phyloP scores from a whole-genome alignment of 2,329 filamentous ascomycete genomes.

The Colletotrichum sublineola region DNA sequence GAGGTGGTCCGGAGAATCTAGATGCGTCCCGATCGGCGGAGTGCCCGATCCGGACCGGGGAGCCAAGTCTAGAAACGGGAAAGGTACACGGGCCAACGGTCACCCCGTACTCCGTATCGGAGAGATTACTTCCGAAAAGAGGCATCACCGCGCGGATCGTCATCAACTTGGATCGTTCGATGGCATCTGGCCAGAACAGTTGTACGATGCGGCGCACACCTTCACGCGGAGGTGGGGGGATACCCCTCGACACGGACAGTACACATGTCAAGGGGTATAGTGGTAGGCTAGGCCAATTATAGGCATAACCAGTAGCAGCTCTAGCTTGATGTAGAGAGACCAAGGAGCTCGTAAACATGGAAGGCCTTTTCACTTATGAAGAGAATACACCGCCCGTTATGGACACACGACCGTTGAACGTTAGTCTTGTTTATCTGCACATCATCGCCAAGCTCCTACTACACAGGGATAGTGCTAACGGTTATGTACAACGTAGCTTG shows the following conservation, averaged over 20 bases:
- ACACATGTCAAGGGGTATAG: background rate
- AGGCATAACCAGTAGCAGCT: background rate
- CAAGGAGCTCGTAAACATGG: background rate
- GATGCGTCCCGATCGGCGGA: constrained; percentile 31
- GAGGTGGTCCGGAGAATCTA: background rate
- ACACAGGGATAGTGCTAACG: fast-evolving
- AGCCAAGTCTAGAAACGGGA: background rate
- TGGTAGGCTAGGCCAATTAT: too few relatives aligned
- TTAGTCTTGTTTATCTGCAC: background rate
- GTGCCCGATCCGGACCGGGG: constrained; percentile 15
- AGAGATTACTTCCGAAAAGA: constrained; percentile 33
- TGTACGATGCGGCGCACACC: background rate
- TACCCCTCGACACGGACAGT: background rate
- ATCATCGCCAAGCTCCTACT: background rate
- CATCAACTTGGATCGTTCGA: constrained; percentile 24
- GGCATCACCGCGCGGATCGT: constrained; percentile 13
- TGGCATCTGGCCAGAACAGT: background rate
- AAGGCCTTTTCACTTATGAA: background rate
- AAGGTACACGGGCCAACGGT: background rate
- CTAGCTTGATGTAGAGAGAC: background rate
- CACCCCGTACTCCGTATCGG: constrained; percentile 27
- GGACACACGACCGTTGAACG: background rate
- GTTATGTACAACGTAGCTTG: background rate
- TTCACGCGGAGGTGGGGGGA: background rate
- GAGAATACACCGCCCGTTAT: background rate